Base-by-base conservation (phyloP, 2,329 filamentous ascomycete species). In the Thelonectria discophora region DNA sequence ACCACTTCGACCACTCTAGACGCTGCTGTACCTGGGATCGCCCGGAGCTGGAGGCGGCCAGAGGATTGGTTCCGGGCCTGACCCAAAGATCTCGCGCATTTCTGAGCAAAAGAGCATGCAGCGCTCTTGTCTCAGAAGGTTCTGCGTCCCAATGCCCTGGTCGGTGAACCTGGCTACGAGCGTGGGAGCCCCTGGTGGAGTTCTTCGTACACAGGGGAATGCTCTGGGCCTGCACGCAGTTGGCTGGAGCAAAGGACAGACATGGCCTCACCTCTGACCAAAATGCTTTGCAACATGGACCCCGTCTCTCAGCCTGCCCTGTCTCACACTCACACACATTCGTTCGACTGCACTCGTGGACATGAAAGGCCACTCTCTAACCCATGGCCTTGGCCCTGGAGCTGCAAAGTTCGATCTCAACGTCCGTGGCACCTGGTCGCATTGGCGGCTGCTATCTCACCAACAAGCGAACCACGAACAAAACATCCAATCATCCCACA, bases 41-140 rank as follows among this genome's bases (percentile, higher is more conserved):
- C 10, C 18, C 24, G 27, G 40, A 3, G 15, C 2, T 10, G 24
- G 34, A 43, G 40, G 24, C 20, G 53, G 30, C 53, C 34, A 58
- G 32, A 18, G 43, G 46, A 57, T 58, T 62, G 58, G 54, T 49
- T 47, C 49, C 30, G 49, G 20, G 42, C 15, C 27, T 18, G 39
- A 10, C 10, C 20, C 39, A 27, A 60, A 55, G 55, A 30, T 59
- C 51, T 56, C 53, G 50, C 37, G 59, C 52, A 54, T 63, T 50
- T 45, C 50, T 7, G 24, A 24, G 42, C 9, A 47, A 27, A 27
- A 20, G 39, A 8, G 3, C 13, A 47, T 27, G 20, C 18, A 20
- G 27, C 13, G 43, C 18, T 50, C 39, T 27, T 65, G 67, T 69
- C 66, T 69, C 65, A 69, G 56, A 58, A 40, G 53, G 55, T 69